Percentiles rank a stretch among this genome's conserved stretches.
These are phyloP conservation scores for Phaseolus lunatus DNA, from an alignment of 306 rosid species.

Conservation along the genomic window DNA sequence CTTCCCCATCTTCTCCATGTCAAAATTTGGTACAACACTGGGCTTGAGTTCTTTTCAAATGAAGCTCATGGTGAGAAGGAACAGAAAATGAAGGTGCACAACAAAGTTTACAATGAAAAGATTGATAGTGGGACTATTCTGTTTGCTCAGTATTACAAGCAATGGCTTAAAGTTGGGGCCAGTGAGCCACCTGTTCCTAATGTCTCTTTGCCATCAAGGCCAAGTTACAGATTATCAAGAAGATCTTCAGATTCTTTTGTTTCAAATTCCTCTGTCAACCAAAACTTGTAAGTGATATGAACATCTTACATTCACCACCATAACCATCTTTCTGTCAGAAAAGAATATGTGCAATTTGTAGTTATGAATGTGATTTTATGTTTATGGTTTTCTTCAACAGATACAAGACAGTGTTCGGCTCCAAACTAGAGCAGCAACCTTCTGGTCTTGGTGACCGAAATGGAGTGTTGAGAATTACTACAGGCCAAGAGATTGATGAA, in stretches of 20 bases:
- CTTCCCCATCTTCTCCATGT: constrained; percentile 93
- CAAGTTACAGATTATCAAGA: constrained; percentile 56
- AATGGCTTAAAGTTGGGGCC: constrained; percentile 83
- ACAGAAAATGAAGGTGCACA: constrained; percentile 60
- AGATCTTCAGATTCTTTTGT: constrained; percentile 68
- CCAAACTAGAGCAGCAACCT: constrained; percentile 52
- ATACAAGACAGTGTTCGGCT: constrained; percentile 74
- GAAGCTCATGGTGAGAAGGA: constrained; percentile 51
- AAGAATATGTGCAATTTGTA: neutral
- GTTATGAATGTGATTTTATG: constrained; percentile 32
- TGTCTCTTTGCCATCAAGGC: constrained; percentile 65
- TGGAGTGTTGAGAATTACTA: constrained; percentile 39
- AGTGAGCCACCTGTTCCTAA: constrained; percentile 65
- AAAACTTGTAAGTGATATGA: constrained; percentile 68
- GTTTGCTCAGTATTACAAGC: constrained; percentile 77
- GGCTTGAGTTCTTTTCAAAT: constrained; percentile 61
- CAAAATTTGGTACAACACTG: constrained; percentile 72
- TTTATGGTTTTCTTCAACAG: constrained; percentile 53
- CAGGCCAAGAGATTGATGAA: constrained; percentile 47
- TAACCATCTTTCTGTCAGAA: neutral
- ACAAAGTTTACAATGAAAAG: constrained; percentile 64
- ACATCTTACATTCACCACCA: constrained; percentile 2
- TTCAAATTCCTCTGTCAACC: constrained; percentile 61
- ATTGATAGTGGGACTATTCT: constrained; percentile 73
- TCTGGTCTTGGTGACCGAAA: constrained; percentile 43